Evolutionary conservation across 441 rosid species (phyloP).

Genomic region (Bruguiera hainesii): DNA sequence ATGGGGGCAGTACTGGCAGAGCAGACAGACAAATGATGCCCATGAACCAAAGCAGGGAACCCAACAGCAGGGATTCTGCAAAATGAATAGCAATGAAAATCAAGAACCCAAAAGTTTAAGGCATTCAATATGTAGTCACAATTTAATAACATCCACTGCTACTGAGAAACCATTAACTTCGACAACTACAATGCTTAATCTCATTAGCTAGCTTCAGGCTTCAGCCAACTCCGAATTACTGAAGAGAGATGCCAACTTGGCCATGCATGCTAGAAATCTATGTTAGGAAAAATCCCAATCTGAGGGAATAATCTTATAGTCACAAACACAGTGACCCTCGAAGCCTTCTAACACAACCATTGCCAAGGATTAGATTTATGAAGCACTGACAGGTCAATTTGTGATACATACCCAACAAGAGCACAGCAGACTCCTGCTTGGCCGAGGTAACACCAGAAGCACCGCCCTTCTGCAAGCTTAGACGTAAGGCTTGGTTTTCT

Average conservation of each 20-base stretch:
- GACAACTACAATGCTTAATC: too few relatives aligned
- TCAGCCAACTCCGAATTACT: too few relatives aligned
- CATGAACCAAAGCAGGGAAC: constrained; percentile 92
- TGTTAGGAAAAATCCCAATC: too few relatives aligned
- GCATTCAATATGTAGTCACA: background rate
- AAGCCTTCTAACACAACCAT: background rate
- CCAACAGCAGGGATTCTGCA: constrained; percentile 91
- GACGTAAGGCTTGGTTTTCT: constrained; percentile 76
- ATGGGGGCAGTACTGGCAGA: constrained; percentile 31
- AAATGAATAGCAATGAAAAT: background rate
- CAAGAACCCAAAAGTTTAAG: constrained; percentile 1
- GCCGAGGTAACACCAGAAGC: constrained; percentile 56
- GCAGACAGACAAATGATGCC: constrained; percentile 56
- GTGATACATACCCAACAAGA: constrained; percentile 73
- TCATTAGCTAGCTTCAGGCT: too few relatives aligned
- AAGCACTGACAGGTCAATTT: constrained; percentile 2
- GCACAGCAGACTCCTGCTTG: constrained; percentile 99
- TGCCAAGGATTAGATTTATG: background rate
- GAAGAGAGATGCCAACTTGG: too few relatives aligned
- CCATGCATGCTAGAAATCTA: too few relatives aligned
- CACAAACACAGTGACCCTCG: too few relatives aligned
- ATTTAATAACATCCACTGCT: too few relatives aligned
- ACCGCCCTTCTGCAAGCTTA: constrained; percentile 50
- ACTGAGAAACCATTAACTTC: too few relatives aligned
- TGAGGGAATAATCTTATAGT: too few relatives aligned